phyloP scores from a whole-genome alignment of 2,329 filamentous ascomycete genomes.

The Paraphaeosphaeria minitans region DNA sequence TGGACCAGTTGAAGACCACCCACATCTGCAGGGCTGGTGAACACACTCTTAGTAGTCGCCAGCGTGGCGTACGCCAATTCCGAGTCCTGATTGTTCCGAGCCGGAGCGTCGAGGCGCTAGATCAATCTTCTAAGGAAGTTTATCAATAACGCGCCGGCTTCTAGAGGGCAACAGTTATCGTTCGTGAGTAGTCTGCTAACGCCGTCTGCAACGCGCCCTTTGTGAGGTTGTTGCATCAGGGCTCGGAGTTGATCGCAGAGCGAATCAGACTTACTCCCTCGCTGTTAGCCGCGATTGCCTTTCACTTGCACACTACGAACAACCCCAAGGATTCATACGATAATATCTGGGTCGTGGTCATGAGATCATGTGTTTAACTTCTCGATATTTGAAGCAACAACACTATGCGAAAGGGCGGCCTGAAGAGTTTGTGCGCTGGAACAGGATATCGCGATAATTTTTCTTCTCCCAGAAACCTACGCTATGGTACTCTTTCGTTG shows the following conservation, averaged over 20 bases:
- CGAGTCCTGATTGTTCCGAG: background rate
- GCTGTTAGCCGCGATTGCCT: background rate
- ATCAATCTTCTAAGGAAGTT: background rate
- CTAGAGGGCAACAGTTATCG: background rate
- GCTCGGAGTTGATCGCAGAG: background rate
- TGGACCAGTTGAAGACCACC: background rate
- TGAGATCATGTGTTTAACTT: background rate
- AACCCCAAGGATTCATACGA: background rate
- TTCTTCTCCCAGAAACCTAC: constrained; percentile 59
- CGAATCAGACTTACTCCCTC: background rate
- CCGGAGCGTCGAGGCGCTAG: background rate
- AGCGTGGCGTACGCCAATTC: background rate
- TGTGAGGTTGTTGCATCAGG: background rate
- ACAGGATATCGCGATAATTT: constrained; percentile 22
- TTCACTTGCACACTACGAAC: background rate
- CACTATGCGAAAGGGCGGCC: constrained; percentile 4
- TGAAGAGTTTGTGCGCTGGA: background rate
- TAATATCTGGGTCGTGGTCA: background rate
- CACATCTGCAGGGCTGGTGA: background rate
- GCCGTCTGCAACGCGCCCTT: background rate
- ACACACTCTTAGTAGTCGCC: background rate
- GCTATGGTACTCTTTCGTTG: constrained; percentile 52
- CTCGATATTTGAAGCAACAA: background rate
- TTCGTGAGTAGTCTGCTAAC: background rate
- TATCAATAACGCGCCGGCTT: background rate